phyloP scores from a whole-genome alignment of 2,329 filamentous ascomycete genomes.

The Pseudogymnoascus sp. region DNA sequence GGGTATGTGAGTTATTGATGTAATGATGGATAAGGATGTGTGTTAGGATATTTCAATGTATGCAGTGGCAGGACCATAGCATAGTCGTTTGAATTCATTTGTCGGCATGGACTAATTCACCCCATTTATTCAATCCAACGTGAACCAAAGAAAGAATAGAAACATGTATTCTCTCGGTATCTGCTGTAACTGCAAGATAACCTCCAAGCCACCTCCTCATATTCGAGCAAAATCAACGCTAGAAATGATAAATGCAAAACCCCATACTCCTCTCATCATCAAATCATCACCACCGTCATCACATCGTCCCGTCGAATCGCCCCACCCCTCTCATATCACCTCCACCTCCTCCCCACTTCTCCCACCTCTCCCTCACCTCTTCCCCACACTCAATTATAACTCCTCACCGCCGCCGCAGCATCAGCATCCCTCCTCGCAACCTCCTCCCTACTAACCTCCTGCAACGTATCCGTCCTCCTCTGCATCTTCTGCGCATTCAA shows the following conservation, averaged over 20 bases:
- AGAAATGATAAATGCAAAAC: background rate
- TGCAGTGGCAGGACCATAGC: background rate
- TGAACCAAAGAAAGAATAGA: background rate
- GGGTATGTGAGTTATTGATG: background rate
- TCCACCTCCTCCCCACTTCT: background rate
- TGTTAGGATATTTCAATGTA: background rate
- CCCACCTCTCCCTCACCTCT: background rate
- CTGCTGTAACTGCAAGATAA: background rate
- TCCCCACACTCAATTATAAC: constrained; percentile 42
- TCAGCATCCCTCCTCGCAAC: constrained; percentile 60
- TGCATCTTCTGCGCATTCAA: constrained; percentile 69
- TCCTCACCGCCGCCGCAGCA: constrained; percentile 46
- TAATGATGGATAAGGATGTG: background rate
- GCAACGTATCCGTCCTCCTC: constrained; percentile 59
- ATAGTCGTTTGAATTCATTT: background rate
- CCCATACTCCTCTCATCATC: background rate
- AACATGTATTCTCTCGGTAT: background rate
- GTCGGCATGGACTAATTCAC: background rate
- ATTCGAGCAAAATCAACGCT: background rate
- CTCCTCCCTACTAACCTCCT: constrained; percentile 60
- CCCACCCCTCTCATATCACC: background rate
- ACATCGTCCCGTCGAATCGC: background rate
- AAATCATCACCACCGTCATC: background rate
- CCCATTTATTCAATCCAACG: background rate
- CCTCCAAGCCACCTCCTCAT: background rate